Evolutionary conservation across 1,284 basidiomycete genomes (phyloP), one percentile per base, ranked within the genome.

Genomic region (Ceratobasidium sp.): DNA sequence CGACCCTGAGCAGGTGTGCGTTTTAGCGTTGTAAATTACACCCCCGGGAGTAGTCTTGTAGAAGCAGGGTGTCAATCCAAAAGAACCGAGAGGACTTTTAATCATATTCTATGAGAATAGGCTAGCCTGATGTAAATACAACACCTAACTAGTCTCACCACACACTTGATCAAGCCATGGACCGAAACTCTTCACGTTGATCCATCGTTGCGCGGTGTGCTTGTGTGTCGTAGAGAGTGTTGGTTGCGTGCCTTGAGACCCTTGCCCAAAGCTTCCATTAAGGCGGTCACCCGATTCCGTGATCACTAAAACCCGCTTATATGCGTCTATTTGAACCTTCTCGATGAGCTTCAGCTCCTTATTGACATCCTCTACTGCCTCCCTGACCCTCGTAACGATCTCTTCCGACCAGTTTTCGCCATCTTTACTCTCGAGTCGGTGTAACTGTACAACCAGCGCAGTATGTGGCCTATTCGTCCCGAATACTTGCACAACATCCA

Each of bases 401-500:
- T 28, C 6, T 10, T 56, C 44, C 28, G 48, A 7, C 3, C 44
- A 12, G 46, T n/a, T 28, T 20, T 9, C 57, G n/a, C 54, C 46
- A 6, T 9, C 46, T 28, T 28, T 26, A 15, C 4, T 46, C 38
- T 44, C 20, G 12, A 15, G 4, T 20, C 26, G 50, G 15, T 15
- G 48, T 50, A 74, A 26, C 26, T 74, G 71, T 1, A 74, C 48
- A 38, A 74, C 71, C 23, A 74, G 28, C 7, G 71, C 71, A 5
- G 59, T 74, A 54, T 50, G 33, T 3, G 44, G 59, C 44, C 33
- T 38, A 33, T 74, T 74, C 17, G 57, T 52, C 26, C 71, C 59
- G 42, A 74, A 74, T 12, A 74, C n/a, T 23, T 74, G 57, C 7
- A 64, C 15, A 23, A 40, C 20, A 61, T 74, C 71, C 28, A 74